Conservation (phyloP, 2,329 filamentous ascomycete species). For the Monilinia polystroma region DNA sequence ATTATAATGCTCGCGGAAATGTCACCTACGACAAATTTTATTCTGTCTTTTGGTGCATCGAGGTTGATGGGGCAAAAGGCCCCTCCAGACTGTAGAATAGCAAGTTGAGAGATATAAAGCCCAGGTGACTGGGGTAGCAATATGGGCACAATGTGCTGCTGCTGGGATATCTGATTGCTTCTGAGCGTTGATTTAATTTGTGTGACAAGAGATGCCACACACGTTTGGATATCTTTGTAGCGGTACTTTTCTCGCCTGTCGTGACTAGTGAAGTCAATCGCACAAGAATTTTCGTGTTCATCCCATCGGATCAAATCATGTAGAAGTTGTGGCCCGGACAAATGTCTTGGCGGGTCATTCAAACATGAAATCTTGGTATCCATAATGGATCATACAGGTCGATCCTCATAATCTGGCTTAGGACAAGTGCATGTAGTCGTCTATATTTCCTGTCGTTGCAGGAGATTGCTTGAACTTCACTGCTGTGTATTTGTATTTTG, state of each 20-base stretch:
- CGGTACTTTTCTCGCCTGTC: conserved; percentile 40
- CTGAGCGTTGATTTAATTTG: conserved; percentile 27
- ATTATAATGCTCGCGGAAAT: conserved; percentile 68
- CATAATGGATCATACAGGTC: conserved; percentile 30
- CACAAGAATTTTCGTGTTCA: conserved; percentile 44
- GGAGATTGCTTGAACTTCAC: conserved; percentile 2
- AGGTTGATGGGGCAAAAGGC: conserved; percentile 83
- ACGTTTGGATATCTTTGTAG: conserved; percentile 45
- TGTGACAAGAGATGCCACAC: conserved; percentile 34
- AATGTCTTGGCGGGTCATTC: conserved; percentile 52
- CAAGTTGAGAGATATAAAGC: conserved; percentile 75
- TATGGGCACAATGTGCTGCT: conserved; percentile 66
- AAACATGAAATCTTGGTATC: conserved; percentile 50
- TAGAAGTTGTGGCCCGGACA: conserved; percentile 56
- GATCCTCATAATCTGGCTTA: conserved; percentile 26
- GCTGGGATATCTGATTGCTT: conserved; percentile 23
- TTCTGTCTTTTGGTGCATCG: conserved; percentile 73
- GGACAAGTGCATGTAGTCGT: conserved; percentile 4
- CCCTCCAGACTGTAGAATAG: conserved; percentile 75
- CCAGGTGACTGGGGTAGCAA: conserved; percentile 74
- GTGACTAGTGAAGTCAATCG: conserved; percentile 63
- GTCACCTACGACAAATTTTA: conserved; percentile 79
- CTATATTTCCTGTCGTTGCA: conserved; percentile 4
- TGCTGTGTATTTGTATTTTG: conserved; percentile 7
- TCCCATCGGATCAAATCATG: conserved; percentile 60